Percentiles rank a stretch among this genome's conserved stretches.
These are phyloP conservation scores for Gynostemma pentaphyllum DNA, from an alignment of 306 rosid genomes.

Conservation along the genomic window DNA sequence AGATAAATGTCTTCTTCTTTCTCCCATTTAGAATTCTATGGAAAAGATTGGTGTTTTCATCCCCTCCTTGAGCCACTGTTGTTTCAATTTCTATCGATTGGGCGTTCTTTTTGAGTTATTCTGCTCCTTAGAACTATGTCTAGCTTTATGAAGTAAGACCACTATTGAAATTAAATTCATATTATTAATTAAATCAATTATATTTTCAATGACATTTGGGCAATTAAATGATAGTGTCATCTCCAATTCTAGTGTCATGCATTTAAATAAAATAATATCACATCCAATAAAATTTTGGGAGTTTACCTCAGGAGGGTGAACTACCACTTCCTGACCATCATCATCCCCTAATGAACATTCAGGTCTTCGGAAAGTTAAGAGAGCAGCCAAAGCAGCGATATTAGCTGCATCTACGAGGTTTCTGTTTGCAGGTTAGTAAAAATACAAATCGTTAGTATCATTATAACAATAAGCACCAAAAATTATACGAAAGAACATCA, in stretches of 20 bases:
- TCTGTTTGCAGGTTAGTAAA: slow-evolving; percentile 20
- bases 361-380: slow-evolving; percentile 71
- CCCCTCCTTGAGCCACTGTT: too few species aligned
- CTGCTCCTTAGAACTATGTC: too few species aligned
- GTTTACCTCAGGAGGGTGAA: slow-evolving; percentile 83
- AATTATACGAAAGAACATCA: background rate
- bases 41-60: too few species aligned
- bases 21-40: too few species aligned
- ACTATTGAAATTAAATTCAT: background rate
- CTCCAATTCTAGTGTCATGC: background rate
- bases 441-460: background rate
- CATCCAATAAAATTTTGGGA: background rate
- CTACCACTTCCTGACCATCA: slow-evolving; percentile 67
- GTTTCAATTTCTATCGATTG: too few species aligned
- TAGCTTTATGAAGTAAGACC: background rate
- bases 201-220: background rate
- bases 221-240: background rate
- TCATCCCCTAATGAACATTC: slow-evolving; percentile 81
- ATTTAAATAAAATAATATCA: background rate
- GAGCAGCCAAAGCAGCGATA: slow-evolving; percentile 74
- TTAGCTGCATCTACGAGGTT: slow-evolving; percentile 92
- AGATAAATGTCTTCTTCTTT: too few species aligned
- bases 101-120: too few species aligned
- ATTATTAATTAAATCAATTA: background rate
- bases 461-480: background rate